These are phyloP conservation scores for Tulasnella calospora DNA, from an alignment of 768 basidiomycete genomes.

Conservation along the genomic window DNA sequence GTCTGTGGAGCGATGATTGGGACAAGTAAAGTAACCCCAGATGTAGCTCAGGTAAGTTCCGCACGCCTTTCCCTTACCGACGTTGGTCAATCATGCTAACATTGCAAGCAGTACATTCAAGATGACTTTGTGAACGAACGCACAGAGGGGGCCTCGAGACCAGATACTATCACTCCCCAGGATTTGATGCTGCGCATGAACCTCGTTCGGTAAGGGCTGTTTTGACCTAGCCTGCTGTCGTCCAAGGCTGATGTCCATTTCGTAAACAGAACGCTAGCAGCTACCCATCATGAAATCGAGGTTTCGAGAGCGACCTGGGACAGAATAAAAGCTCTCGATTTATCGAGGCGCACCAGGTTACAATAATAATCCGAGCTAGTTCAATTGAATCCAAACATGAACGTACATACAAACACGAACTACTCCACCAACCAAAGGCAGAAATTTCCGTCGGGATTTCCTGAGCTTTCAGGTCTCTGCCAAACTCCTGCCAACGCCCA, in stretches of 20 bases:
- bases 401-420: background rate
- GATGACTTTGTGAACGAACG: constrained; percentile 59
- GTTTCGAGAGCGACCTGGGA: constrained; percentile 62
- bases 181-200: constrained; percentile 65
- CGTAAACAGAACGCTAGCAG: constrained; percentile 51
- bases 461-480: background rate
- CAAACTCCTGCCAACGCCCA: background rate
- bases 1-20: constrained; percentile 59
- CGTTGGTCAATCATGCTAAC: background rate
- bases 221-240: background rate
- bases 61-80: background rate
- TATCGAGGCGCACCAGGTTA: constrained; percentile 34
- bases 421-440: background rate
- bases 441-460: background rate
- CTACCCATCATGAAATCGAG: constrained; percentile 53
- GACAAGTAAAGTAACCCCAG: constrained; percentile 49
- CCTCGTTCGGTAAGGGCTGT: constrained; percentile 54
- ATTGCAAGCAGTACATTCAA: constrained; percentile 58
- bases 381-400: background rate
- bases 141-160: constrained; percentile 33
- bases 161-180: constrained; percentile 46
- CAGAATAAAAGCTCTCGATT: constrained; percentile 56
- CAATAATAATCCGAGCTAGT: background rate
- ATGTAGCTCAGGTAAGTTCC: constrained; percentile 53
- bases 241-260: constrained; percentile 14